These are phyloP conservation scores for Collybia mongolica DNA, from an alignment of 768 basidiomycete genomes.

Conservation along the genomic window DNA sequence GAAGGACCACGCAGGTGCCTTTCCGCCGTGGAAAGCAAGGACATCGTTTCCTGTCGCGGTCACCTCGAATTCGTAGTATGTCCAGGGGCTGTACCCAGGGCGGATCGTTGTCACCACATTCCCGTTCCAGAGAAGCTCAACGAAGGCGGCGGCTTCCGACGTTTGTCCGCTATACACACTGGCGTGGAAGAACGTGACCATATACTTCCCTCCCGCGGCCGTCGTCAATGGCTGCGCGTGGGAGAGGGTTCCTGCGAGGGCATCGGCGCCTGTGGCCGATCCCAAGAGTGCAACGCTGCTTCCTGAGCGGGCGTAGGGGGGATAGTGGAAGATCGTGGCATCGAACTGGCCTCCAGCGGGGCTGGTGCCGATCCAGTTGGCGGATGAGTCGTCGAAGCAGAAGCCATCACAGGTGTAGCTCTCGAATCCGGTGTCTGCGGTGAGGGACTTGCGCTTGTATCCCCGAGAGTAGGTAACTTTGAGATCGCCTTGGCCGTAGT, in stretches of 20 bases:
- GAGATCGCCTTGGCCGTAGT: conserved; percentile 44
- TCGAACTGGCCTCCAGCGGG: conserved; percentile 35
- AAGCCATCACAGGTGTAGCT: conserved; percentile 36
- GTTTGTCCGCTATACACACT: conserved; percentile 33
- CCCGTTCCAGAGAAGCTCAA: conserved; percentile 46
- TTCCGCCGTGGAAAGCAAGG: conserved; percentile 34
- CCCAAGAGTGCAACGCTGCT: conserved; percentile 39
- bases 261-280: conserved; percentile 37
- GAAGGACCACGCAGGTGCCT: conserved; percentile 48
- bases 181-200: conserved; percentile 40
- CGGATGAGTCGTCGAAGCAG: conserved; percentile 35
- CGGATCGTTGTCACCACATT: conserved; percentile 26
- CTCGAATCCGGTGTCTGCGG: conserved; percentile 45
- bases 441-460: conserved; percentile 36
- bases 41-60: conserved; percentile 20
- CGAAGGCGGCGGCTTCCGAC: conserved; percentile 31
- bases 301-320: conserved; percentile 38
- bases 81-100: conserved; percentile 38
- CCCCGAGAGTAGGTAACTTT: conserved; percentile 46
- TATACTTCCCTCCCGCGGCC: conserved; percentile 33
- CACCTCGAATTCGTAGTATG: conserved; percentile 33
- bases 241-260: conserved; percentile 35
- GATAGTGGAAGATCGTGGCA: conserved; percentile 43
- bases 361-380: conserved; percentile 39
- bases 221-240: conserved; percentile 30